Evolutionary conservation across 352 stramenopile species (phyloP).

Genomic region (Phytophthora kernoviae): DNA sequence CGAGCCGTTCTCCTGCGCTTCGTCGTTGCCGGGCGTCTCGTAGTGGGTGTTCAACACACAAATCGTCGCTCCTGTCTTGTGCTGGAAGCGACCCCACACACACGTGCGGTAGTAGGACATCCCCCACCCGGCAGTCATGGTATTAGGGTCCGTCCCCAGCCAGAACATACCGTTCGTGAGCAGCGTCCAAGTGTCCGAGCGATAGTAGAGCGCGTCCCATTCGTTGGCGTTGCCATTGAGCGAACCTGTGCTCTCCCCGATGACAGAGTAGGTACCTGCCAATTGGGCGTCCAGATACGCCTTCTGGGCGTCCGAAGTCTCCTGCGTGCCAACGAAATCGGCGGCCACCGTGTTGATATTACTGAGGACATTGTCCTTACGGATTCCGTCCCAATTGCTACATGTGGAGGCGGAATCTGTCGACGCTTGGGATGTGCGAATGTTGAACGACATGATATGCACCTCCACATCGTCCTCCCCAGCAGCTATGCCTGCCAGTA

Average conservation of each 20-base stretch:
- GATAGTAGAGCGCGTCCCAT: slow-evolving; percentile 72
- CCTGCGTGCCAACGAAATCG: slow-evolving; percentile 83
- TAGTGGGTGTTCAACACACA: slow-evolving; percentile 87
- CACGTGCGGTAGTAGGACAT: slow-evolving; percentile 80
- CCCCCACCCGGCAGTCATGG: slow-evolving; percentile 55
- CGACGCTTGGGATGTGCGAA: slow-evolving; percentile 68
- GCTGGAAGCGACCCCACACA: slow-evolving; percentile 75
- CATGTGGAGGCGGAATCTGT: slow-evolving; percentile 46
- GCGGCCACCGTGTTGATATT: slow-evolving; percentile 57
- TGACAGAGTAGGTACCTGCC: slow-evolving; percentile 58
- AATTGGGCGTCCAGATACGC: slow-evolving; percentile 61
- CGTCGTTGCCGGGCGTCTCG: slow-evolving; percentile 77
- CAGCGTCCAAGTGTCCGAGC: slow-evolving; percentile 54
- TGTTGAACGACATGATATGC: slow-evolving; percentile 81
- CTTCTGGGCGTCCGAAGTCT: slow-evolving; percentile 78
- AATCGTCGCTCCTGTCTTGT: slow-evolving; percentile 66
- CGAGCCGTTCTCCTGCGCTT: slow-evolving; percentile 68
- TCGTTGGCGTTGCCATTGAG: slow-evolving; percentile 64
- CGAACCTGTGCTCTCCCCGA: slow-evolving; percentile 63
- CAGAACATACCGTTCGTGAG: slow-evolving; percentile 73
- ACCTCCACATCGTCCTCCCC: slow-evolving; percentile 51
- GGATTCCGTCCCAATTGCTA: slow-evolving; percentile 68
- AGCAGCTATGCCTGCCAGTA: slow-evolving; percentile 9
- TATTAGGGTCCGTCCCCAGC: slow-evolving; percentile 62
- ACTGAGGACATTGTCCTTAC: slow-evolving; percentile 62